Base-by-base conservation (phyloP, 2,329 filamentous ascomycete genomes). In the Fusarium sp. region DNA sequence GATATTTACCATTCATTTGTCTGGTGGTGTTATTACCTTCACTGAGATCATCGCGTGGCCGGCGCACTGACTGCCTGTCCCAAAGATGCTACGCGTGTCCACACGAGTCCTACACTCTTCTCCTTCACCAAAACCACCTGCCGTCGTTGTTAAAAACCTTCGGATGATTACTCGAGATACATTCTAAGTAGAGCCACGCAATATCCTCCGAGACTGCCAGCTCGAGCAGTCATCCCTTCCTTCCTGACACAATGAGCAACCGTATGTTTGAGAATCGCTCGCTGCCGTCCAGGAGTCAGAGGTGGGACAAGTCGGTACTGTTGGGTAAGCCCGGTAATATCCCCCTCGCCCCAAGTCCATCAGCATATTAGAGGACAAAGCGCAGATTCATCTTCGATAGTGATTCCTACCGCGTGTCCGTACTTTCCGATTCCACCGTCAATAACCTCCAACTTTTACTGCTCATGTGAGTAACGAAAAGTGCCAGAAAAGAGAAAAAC, bases 91-190 rank as follows among this genome's bases (percentile, higher is more conserved):
- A 73, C 69, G 65, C 69, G 72, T 51, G 56, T 46, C 56, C 61
- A 43, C 61, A 64, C 32, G 51, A 46, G 40, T 62, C 66, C 61
- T 73, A 65, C 71, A 63, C 62, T 66, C 42, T 51, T 56, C 54
- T 56, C 66, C 64, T 65, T 74, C 70, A 72, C 64, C 67, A 69
- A 66, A 30, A 64, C 67, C 66, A 59, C 70, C 70, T 63, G 53
- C 70, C 71, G 54, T 70, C 63, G 48, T 57, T 74, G 68, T 64
- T 71, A 48, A 62, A 64, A 68, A 68, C 70, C 71, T 59, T 74
- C 71, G 65, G 50, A 74, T 74, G 68, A 71, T 70, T 72, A 74
- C 69, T 74, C 72, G 62, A 73, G 56, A 73, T 74, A 74, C 72
- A 74, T 70, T 74, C 72, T 74, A 74, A 69, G 62, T 71, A 73